Evolutionary conservation across 805 yeast genomes (phyloP).

Genomic region (Barnettozyma sucrosica): DNA sequence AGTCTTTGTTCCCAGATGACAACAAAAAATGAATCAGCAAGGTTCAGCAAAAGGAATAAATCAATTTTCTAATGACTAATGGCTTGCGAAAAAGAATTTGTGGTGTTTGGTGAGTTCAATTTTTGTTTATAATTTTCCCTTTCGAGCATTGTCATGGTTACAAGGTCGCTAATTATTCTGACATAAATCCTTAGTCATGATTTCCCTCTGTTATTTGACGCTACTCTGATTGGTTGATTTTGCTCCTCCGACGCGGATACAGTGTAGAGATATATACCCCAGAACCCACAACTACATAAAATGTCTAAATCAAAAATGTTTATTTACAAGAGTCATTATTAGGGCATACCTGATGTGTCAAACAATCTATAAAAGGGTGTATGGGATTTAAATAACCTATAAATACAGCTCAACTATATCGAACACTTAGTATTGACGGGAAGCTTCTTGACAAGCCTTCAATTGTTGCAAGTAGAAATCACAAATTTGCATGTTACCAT

Average conservation of each 20-base stretch:
- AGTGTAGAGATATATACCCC: too few species aligned
- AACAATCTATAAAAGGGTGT: background rate
- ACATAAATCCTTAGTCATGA: background rate
- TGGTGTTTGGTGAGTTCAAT: background rate
- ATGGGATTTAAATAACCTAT: background rate
- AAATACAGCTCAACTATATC: background rate
- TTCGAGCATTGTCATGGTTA: background rate
- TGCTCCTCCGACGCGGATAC: background rate
- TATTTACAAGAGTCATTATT: background rate
- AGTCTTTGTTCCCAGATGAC: background rate
- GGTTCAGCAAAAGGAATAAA: too few species aligned
- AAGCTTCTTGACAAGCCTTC: constrained; percentile 95
- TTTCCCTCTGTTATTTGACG: too few species aligned
- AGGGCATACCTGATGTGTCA: background rate
- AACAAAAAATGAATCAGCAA: background rate
- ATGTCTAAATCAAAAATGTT: background rate
- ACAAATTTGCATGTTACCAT: constrained; percentile 95
- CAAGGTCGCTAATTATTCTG: too few species aligned
- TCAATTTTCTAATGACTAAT: too few species aligned
- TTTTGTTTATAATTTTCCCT: background rate
- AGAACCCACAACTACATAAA: background rate
- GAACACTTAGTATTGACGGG: constrained; percentile 63
- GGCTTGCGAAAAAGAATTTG: too few species aligned
- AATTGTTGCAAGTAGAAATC: constrained; percentile 96
- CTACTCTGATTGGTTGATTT: constrained; percentile 6